A percentile compares a stretch with the other conserved stretches of the same genome.
Evolutionary conservation across 768 basidiomycete genomes (phyloP).

Genomic region (Pulveroboletus sp.): DNA sequence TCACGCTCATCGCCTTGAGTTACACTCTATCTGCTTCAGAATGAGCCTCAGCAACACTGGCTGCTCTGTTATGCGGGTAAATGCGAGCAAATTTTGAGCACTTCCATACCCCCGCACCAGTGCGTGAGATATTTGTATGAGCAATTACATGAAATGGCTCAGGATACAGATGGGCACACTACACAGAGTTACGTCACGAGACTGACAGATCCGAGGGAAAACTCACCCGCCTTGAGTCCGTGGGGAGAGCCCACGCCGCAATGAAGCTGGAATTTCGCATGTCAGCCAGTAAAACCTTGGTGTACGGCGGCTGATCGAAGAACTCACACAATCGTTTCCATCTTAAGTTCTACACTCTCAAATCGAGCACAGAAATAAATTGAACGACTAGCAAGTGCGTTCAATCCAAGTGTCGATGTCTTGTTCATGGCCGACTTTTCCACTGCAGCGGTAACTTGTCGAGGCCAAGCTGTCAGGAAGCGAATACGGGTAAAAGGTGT

Average conservation of each 20-base stretch:
- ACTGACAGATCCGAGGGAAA: slow-evolving; percentile 11
- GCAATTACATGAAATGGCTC: slow-evolving; percentile 5
- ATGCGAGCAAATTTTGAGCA: background rate
- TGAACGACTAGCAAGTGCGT: background rate
- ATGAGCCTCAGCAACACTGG: background rate
- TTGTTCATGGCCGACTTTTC: no score
- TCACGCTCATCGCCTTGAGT: slow-evolving; percentile 17
- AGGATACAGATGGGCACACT: slow-evolving; percentile 4
- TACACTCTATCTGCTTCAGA: background rate
- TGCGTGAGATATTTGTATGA: slow-evolving; percentile 15
- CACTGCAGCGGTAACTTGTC: no score
- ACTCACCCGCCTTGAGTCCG: background rate
- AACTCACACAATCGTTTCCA: background rate
- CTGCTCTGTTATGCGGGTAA: background rate
- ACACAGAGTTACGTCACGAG: slow-evolving; percentile 12
- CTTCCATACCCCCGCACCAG: slow-evolving; percentile 1
- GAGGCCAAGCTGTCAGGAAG: no score
- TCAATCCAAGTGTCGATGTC: no score
- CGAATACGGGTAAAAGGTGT: no score
- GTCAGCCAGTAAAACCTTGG: background rate
- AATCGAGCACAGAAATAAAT: no score
- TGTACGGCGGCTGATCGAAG: background rate
- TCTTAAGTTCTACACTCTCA: background rate
- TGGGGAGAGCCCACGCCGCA: slow-evolving; percentile 2
- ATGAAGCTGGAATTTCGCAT: background rate